Conservation (phyloP, 768 basidiomycete genomes). For the Paxillus rubicundulus region DNA sequence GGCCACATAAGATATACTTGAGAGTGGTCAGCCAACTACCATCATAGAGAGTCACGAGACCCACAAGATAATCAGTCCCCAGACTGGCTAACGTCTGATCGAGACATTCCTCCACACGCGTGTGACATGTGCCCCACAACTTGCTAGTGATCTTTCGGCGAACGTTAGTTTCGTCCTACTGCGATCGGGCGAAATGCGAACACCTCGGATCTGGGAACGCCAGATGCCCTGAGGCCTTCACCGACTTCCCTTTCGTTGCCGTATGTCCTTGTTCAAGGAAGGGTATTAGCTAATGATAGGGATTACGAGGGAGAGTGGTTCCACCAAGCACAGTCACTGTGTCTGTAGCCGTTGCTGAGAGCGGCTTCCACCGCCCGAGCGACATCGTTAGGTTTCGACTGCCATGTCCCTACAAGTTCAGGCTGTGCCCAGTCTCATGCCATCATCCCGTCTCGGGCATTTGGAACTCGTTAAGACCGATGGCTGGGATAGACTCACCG, state of each 20-base stretch:
- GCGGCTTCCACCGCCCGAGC: slow-evolving; percentile 69
- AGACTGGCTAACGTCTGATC: slow-evolving; percentile 75
- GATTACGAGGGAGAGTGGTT: slow-evolving; percentile 2
- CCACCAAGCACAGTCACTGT: slow-evolving; percentile 67
- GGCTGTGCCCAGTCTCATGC: neutral
- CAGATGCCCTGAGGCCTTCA: slow-evolving; percentile 72
- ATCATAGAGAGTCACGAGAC: slow-evolving; percentile 20
- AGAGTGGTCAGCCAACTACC: neutral
- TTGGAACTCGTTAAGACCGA: slow-evolving; percentile 53
- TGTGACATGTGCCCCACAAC: slow-evolving; percentile 66
- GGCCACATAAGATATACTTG: slow-evolving; percentile 65
- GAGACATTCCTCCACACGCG: slow-evolving; percentile 68
- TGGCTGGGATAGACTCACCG: slow-evolving; percentile 50
- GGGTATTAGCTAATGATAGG: slow-evolving; percentile 16
- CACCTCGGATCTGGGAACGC: slow-evolving; percentile 72
- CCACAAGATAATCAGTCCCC: slow-evolving; percentile 80
- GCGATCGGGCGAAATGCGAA: slow-evolving; percentile 31
- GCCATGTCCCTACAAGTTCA: slow-evolving; percentile 66
- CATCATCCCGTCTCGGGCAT: slow-evolving; percentile 15
- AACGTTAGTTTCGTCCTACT: neutral
- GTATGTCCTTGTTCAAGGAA: slow-evolving; percentile 45
- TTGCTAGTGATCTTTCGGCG: slow-evolving; percentile 63
- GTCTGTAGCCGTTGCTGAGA: slow-evolving; percentile 75
- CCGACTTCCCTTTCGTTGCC: slow-evolving; percentile 84
- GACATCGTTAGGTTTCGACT: slow-evolving; percentile 72